Evolutionary conservation across 768 basidiomycete species (phyloP), one percentile per base, ranked within the genome.

Genomic region (Lyophyllum atratum): DNA sequence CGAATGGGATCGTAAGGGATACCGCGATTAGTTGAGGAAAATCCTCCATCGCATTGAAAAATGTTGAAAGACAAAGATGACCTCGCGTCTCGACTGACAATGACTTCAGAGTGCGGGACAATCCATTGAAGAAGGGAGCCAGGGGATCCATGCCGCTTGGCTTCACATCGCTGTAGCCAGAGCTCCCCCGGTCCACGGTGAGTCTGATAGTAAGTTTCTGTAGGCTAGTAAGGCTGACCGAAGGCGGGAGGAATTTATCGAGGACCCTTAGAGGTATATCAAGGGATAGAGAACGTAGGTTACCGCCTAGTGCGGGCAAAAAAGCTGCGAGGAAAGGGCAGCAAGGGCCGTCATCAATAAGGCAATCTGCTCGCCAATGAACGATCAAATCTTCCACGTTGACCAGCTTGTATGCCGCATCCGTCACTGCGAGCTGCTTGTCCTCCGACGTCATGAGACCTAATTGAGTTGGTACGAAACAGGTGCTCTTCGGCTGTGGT

Each of bases 31-130:
- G 60, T n/a, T 39, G 47, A 6, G 59, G 66, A 34, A 67, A 66
- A 1, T 50, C 10, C 1, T 56, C 63, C 4, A 68, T 28, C 11
- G 63, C 53, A 17, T 63, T 50, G 42, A 68, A 66, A 19, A 64
- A 63, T 1, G 54, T 49, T 24, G 66, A 60, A 19, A 68, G 45
- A 7, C 60, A 59, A 14, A 64, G 59, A 39, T 67, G 62, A 9
- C 63, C 62, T 9, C 64, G 64, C 2, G 65, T 64, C 42, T 64
- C 65, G 40, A 70, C 63, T 1, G 67, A 65, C 14, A 68, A 59
- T 2, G 56, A 42, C 24, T 49, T 37, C 10, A 57, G 24, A 33
- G 26, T 40, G 17, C 10, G 1, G 14, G 22, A 34, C 22, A 45
- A 26, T 25, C 39, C 39, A 17, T 44, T 26, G 3, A 49, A n/a